A percentile compares a stretch with the other conserved stretches of the same genome.
Conservation (phyloP, 495 filamentous ascomycete species). For the Daldinia vernicosa region DNA sequence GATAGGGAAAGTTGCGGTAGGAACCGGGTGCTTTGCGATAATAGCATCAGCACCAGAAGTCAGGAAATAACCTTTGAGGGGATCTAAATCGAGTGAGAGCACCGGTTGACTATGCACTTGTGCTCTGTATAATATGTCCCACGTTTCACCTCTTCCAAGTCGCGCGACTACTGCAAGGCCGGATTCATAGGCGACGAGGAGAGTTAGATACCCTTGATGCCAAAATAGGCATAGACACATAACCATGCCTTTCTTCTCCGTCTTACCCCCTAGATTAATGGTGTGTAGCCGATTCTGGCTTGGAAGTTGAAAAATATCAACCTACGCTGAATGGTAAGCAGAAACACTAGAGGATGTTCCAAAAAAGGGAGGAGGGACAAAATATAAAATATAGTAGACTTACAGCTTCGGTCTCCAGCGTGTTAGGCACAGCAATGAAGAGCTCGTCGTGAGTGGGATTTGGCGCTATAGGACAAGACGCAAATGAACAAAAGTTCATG, state of each 20-base stretch:
- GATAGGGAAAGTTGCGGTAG: constrained; percentile 37
- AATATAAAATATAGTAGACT: constrained; percentile 31
- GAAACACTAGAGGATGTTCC: not conserved
- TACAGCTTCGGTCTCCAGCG: constrained; percentile 76
- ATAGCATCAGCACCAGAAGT: constrained; percentile 83
- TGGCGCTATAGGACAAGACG: constrained; percentile 59
- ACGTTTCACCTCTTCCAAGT: constrained; percentile 52
- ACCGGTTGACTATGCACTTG: constrained; percentile 84
- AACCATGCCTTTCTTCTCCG: constrained; percentile 82
- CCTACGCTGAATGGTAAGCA: constrained; percentile 50
- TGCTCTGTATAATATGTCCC: constrained; percentile 71
- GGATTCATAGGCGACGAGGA: constrained; percentile 87
- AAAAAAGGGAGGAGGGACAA: not conserved
- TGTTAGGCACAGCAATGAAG: constrained; percentile 79
- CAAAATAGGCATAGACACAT: constrained; percentile 79
- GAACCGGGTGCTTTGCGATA: constrained; percentile 62
- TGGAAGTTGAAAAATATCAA: constrained; percentile 90
- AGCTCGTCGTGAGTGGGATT: constrained; percentile 48
- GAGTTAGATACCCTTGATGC: constrained; percentile 50
- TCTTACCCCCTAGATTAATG: constrained; percentile 62
- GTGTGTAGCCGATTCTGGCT: constrained; percentile 72
- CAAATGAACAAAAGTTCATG: constrained; percentile 94
- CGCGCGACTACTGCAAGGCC: constrained; percentile 71
- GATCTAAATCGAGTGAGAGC: constrained; percentile 75
- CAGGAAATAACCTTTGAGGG: constrained; percentile 68